A percentile compares a stretch with the other conserved stretches of the same genome.
Evolutionary conservation across 208 protist genomes (phyloP).

Genomic region (Jaenimonas drosophilae): DNA sequence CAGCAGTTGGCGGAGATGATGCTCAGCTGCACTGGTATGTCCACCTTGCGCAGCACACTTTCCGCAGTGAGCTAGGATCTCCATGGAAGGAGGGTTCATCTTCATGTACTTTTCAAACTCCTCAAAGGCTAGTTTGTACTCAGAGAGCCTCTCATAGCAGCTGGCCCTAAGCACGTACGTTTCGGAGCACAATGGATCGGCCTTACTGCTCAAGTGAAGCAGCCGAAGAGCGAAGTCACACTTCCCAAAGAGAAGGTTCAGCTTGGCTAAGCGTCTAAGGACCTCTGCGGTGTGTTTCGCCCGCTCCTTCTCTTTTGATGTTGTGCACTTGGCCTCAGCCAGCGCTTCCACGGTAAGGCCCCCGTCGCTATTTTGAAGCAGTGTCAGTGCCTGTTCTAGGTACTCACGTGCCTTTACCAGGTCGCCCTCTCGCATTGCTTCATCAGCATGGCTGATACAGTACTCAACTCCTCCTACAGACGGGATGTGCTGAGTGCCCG

Average conservation of each 20-base stretch:
- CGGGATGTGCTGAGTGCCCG: neutral
- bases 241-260: slow-evolving; percentile 41
- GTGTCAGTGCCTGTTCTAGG: slow-evolving; percentile 47
- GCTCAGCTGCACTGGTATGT: slow-evolving; percentile 29
- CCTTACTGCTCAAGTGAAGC: slow-evolving; percentile 41
- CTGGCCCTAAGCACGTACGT: slow-evolving; percentile 64
- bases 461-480: slow-evolving; percentile 16
- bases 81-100: slow-evolving; percentile 47
- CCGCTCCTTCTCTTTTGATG: slow-evolving; percentile 10
- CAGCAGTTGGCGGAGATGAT: slow-evolving; percentile 35
- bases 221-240: slow-evolving; percentile 46
- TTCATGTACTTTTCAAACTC: slow-evolving; percentile 85
- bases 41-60: slow-evolving; percentile 75
- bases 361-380: slow-evolving; percentile 43
- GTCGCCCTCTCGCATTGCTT: slow-evolving; percentile 21
- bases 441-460: slow-evolving; percentile 28
- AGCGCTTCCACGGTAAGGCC: slow-evolving; percentile 4
- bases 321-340: neutral
- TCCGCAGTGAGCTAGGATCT: slow-evolving; percentile 64
- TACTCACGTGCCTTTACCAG: slow-evolving; percentile 21
- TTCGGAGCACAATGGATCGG: slow-evolving; percentile 49
- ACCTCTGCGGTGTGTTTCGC: slow-evolving; percentile 23
- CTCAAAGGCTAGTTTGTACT: slow-evolving; percentile 34
- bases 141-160: slow-evolving; percentile 58
- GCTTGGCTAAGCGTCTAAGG: slow-evolving; percentile 40